phyloP scores from a whole-genome alignment of 2,329 filamentous ascomycete species.

The Fusarium albidum region DNA sequence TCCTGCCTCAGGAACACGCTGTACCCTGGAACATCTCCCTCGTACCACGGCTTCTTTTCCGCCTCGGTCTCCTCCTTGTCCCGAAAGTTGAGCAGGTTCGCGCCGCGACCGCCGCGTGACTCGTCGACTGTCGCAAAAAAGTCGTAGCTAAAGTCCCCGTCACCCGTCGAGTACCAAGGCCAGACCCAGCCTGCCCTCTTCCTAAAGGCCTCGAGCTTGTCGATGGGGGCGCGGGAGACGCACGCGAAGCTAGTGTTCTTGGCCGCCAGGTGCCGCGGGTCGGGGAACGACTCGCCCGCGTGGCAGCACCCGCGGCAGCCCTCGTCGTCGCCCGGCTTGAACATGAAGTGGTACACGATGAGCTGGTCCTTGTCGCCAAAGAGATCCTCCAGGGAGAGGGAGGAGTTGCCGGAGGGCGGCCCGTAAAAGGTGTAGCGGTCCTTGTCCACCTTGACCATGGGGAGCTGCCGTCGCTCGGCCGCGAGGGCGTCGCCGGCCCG shows the following conservation, averaged over 20 bases:
- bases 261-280: slow-evolving; percentile 47
- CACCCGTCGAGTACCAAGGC: slow-evolving; percentile 50
- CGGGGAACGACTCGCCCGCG: slow-evolving; percentile 49
- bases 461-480: slow-evolving; percentile 46
- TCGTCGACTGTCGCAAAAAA: slow-evolving; percentile 48
- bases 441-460: slow-evolving; percentile 50
- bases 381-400: slow-evolving; percentile 40
- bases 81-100: slow-evolving; percentile 40
- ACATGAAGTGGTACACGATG: slow-evolving; percentile 58
- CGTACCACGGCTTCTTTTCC: slow-evolving; percentile 39
- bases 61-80: slow-evolving; percentile 37
- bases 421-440: slow-evolving; percentile 47
- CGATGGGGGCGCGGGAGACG: slow-evolving; percentile 49
- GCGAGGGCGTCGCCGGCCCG: slow-evolving; percentile 42
- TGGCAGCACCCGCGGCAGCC: slow-evolving; percentile 52
- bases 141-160: slow-evolving; percentile 51
- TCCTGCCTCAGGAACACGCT: slow-evolving; percentile 47
- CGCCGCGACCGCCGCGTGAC: slow-evolving; percentile 23
- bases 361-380: slow-evolving; percentile 47
- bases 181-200: slow-evolving; percentile 51
- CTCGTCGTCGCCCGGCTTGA: slow-evolving; percentile 43
- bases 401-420: slow-evolving; percentile 38
- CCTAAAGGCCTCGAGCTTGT: slow-evolving; percentile 48
- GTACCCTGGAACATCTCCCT: slow-evolving; percentile 47
- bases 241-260: slow-evolving; percentile 50